Evolutionary conservation across 176 grass and related monocot species (phyloP).

Genomic region (Zizania latifolia): DNA sequence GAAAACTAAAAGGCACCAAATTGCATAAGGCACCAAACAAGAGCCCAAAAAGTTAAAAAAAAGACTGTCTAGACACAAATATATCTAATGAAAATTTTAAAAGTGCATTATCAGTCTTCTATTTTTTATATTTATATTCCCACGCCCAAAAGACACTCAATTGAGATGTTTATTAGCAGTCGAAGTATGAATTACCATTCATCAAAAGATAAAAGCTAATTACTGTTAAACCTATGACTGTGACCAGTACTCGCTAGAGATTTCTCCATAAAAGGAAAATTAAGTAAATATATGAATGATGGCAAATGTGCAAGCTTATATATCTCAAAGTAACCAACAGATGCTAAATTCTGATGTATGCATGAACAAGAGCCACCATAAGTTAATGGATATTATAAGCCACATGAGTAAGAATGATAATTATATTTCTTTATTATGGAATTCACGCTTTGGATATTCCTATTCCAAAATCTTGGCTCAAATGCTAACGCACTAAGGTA

Average conservation of each 20-base stretch:
- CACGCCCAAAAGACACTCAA: not conserved
- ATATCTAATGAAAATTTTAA: not conserved
- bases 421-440: not conserved
- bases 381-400: not conserved
- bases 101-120: not conserved
- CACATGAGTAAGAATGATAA: not conserved
- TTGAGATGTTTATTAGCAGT: not conserved
- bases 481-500: not conserved
- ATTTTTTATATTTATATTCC: not conserved
- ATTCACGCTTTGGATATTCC: not conserved
- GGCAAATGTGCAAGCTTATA: not conserved
- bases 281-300: not conserved
- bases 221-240: too few species aligned
- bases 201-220: too few species aligned
- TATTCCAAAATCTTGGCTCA: not conserved
- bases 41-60: not conserved
- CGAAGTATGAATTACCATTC: too few species aligned
- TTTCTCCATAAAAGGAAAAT: not conserved
- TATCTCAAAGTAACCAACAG: not conserved
- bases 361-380: not conserved
- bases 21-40: not conserved
- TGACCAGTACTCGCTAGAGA: not conserved
- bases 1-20: constrained; percentile 3
- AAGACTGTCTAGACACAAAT: not conserved
- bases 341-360: not conserved